phyloP scores from a whole-genome alignment of 371 early-diverging fungal species.

The Mucor saturninus region DNA sequence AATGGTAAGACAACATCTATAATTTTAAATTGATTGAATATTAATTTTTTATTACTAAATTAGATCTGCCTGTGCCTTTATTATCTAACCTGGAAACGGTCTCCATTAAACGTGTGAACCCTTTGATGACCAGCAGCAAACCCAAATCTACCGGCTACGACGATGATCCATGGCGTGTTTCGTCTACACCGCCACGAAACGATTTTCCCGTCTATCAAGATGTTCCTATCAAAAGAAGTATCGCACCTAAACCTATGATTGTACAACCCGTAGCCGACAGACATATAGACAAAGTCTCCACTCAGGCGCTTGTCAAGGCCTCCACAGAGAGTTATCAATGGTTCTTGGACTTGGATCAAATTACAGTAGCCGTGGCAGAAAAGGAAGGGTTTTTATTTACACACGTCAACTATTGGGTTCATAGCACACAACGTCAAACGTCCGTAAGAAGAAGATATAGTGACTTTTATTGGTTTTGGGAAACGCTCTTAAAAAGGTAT shows the following conservation, averaged over 20 bases:
- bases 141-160: slow-evolving; percentile 23
- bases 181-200: slow-evolving; percentile 16
- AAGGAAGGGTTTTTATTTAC: slow-evolving; percentile 59
- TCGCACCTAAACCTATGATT: neutral
- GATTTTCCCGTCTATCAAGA: slow-evolving; percentile 12
- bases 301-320: slow-evolving; percentile 21
- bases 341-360: slow-evolving; percentile 59
- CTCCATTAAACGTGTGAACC: slow-evolving; percentile 16
- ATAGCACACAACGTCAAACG: slow-evolving; percentile 42
- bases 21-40: too few species aligned
- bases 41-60: neutral
- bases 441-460: slow-evolving; percentile 52
- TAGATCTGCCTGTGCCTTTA: slow-evolving; percentile 39
- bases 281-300: slow-evolving; percentile 16
- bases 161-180: slow-evolving; percentile 32
- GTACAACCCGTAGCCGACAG: slow-evolving; percentile 4
- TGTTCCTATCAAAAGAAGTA: neutral
- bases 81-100: slow-evolving; percentile 29
- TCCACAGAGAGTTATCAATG: slow-evolving; percentile 37
- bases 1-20: slow-evolving; percentile 23
- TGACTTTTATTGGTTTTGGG: slow-evolving; percentile 73
- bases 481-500: slow-evolving; percentile 72
- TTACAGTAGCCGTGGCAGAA: slow-evolving; percentile 74
- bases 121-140: slow-evolving; percentile 14
- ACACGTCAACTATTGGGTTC: slow-evolving; percentile 52